phyloP scores from a whole-genome alignment of 2,329 filamentous ascomycete genomes.

The Capronia epimyces region DNA sequence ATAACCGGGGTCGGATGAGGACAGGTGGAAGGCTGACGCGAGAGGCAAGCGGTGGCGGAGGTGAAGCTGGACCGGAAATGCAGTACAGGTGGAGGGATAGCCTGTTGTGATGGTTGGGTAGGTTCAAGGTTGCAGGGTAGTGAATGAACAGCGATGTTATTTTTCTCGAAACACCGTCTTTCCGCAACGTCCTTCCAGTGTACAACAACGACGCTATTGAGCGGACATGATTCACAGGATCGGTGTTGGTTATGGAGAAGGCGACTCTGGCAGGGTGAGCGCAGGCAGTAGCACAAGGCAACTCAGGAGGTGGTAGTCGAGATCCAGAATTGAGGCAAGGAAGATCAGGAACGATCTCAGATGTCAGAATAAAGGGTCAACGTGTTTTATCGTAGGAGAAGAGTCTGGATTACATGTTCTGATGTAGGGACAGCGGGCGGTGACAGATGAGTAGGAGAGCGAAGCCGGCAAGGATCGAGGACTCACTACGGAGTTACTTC shows the following conservation, averaged over 20 bases:
- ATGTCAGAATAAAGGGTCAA: neutral
- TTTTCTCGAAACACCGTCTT: neutral
- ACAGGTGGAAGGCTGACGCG: neutral
- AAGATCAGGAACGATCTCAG: neutral
- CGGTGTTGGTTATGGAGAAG: neutral
- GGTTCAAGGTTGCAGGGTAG: neutral
- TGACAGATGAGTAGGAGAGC: neutral
- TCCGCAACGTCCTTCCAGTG: neutral
- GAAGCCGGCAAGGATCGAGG: neutral
- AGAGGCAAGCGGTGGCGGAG: neutral
- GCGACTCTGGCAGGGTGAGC: neutral
- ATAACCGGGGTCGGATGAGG: neutral
- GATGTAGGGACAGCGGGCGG: neutral
- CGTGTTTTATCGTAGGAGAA: neutral
- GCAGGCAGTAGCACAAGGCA: neutral
- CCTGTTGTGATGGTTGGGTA: neutral
- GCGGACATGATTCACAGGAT: neutral
- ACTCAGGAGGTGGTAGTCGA: neutral
- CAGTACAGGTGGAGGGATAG: neutral
- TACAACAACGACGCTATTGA: neutral
- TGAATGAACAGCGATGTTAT: neutral
- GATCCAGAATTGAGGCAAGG: neutral
- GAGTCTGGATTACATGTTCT: neutral
- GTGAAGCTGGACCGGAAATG: neutral
- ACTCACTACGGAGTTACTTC: no score